Conservation (phyloP, 176 grass and related monocot genomes). For the Rhynchospora tenuis region DNA sequence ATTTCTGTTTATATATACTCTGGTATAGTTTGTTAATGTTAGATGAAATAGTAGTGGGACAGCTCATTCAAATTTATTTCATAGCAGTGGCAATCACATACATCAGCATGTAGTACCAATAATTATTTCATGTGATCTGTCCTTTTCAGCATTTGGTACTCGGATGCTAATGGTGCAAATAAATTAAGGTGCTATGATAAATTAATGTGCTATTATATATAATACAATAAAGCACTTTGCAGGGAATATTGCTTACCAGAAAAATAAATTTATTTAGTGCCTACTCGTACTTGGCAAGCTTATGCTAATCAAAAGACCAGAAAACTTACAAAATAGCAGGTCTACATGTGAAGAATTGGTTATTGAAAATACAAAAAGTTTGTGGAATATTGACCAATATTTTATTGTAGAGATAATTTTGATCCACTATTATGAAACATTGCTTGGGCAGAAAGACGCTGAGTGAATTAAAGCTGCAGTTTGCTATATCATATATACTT, state of each 20-base stretch:
- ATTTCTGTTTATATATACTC: background rate
- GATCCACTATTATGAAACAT: no score
- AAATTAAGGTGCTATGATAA: background rate
- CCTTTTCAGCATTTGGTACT: conserved; percentile 10
- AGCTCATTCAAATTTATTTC: conserved; percentile 21
- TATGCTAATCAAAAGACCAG: background rate
- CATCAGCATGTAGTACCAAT: conserved; percentile 13
- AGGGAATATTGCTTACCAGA: background rate
- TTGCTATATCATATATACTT: background rate
- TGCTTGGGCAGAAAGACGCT: background rate
- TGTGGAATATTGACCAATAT: background rate
- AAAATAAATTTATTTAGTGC: background rate
- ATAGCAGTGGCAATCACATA: conserved; percentile 19
- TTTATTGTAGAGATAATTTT: no score
- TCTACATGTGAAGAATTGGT: background rate
- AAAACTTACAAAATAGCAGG: background rate
- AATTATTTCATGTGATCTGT: conserved; percentile 18
- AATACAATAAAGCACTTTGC: background rate
- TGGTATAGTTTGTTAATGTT: conserved; percentile 1
- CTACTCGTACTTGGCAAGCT: background rate
- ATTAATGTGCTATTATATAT: background rate
- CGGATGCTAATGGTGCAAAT: background rate
- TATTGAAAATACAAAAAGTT: background rate
- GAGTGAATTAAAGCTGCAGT: background rate
- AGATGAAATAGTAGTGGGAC: conserved; percentile 22